Base-by-base conservation (phyloP, 306 rosid genomes). In the Sechiopsis laciniata region DNA sequence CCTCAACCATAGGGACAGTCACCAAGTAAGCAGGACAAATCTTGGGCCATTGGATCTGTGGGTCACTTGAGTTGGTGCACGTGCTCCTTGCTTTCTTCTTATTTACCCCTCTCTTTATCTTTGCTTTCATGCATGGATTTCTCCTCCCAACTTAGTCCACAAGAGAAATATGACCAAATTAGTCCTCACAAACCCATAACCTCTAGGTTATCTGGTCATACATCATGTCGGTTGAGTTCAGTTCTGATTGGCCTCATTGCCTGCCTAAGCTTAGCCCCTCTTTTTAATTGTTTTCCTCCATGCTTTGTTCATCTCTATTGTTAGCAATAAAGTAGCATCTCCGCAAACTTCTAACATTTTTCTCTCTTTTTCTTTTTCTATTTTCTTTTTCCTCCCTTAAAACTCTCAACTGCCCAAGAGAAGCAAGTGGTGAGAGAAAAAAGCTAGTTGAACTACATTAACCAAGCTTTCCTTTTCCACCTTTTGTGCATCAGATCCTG, bases 71-170 rank as follows among this genome's bases (percentile, higher is more conserved):
- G 82, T 90, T 84, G 79, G 86, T 88, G 87, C 97, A 92, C 95
- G 96, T 92, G 97, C 88, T 85, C 48, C 48, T 66, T 67, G 46
- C 75, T 76, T 65, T 46, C 54, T 77, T 72, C 62, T 74, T 83
- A 51, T 26, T 60, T 70, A 59, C 52, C 83, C 37, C 4, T 54
- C 75, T 58, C 72, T 78, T 81, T 45, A 79, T 55, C 87, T 86
- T 89, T 88, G 90, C 90, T 89, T 88, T 86, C 96, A 83, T 92
- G 98, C 96, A 92, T 90, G 96, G 91, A 85, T 90, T 90, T 90
- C 96, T 84, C 97, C 89, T 32, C 37, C 37, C 37, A 40, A 32
- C 2, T 2, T 40, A 40, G 46, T 72, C 73, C 37, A n/a, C n/a
- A n/a, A n/a, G n/a, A n/a, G n/a, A n/a, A n/a, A n/a, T n/a, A n/a